phyloP scores from a whole-genome alignment of 1,284 basidiomycete genomes.

The Heliocybe sulcata region DNA sequence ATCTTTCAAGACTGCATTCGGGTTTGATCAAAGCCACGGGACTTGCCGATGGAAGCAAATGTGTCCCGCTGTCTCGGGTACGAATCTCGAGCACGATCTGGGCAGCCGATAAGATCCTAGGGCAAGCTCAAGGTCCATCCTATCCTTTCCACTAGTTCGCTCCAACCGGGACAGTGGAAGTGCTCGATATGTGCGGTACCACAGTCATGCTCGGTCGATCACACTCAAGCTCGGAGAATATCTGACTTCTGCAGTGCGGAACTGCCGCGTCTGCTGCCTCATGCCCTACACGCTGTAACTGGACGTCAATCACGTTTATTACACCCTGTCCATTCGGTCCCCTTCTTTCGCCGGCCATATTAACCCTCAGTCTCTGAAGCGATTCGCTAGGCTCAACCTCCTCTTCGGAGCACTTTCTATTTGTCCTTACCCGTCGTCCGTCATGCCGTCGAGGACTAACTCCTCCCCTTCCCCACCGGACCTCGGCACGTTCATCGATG shows the following conservation, averaged over 20 bases:
- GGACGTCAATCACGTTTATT: slow-evolving; percentile 24
- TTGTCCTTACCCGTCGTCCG: slow-evolving; percentile 35
- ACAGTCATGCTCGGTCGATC: neutral
- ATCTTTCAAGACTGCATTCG: neutral
- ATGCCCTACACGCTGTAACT: slow-evolving; percentile 27
- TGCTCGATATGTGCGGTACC: neutral
- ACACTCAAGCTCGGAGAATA: neutral
- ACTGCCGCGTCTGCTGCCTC: slow-evolving; percentile 17
- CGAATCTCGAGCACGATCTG: neutral
- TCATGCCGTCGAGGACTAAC: slow-evolving; percentile 44
- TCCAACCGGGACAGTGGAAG: neutral
- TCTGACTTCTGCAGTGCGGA: slow-evolving; percentile 1
- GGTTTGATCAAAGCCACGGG: neutral
- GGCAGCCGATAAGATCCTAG: neutral
- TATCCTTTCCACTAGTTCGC: neutral
- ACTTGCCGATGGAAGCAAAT: neutral
- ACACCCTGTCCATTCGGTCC: slow-evolving; percentile 9
- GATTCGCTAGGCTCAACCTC: slow-evolving; percentile 16
- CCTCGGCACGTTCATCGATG: slow-evolving; percentile 75
- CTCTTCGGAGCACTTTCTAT: slow-evolving; percentile 17
- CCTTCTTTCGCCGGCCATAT: slow-evolving; percentile 15
- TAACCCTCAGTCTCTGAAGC: slow-evolving; percentile 11
- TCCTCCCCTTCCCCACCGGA: slow-evolving; percentile 53
- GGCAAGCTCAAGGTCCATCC: neutral
- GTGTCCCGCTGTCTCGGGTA: neutral